Base-by-base conservation (phyloP, 2,329 filamentous ascomycete genomes). In the Aspergillus sp. region DNA sequence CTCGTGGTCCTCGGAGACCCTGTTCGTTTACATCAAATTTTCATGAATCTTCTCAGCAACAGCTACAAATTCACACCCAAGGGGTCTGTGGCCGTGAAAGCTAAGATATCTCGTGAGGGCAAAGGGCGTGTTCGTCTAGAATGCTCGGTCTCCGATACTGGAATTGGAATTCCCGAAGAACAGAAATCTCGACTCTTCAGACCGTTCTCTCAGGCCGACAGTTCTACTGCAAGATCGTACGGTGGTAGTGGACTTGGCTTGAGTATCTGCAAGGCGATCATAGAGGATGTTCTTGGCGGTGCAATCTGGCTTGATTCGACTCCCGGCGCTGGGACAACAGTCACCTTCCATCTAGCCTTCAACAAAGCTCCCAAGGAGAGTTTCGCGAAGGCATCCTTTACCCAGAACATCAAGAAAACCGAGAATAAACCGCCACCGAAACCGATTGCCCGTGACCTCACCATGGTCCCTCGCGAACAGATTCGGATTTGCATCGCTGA, bases 181-280 rank as follows among this genome's bases (percentile, higher is more conserved):
- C 84, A 91, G 61, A 76, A 91, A 39, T 82, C 85, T 48, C 93
- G 93, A 49, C 77, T 96, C 1, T 96, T 96, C 76, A 81, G 89
- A 55, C 90, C 90, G 0, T 96, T 96, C 61, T 91, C 87, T 43
- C 90, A 96, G 67, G 90, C 91, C 1, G 90, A 96, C 66, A 86
- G 85, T 38, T 93, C 88, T 54, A 95, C 90, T 3, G 89, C 90
- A 42, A 78, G 90, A 41, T 93, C 90, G 60, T 96, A 95, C 56
- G 90, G 90, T 33, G 90, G 90, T 35, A 95, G 89, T 53, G 90
- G 90, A 26, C 81, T 96, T 2, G 90, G 90, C 2, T 75, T 96
- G 35, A 94, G 88, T 59, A 96, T 96, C 52, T 95, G 90, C 77
- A 95, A 95, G 67, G 90, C 88, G 1, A 82, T 96, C 35, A 90